Conservation (phyloP, 2,329 filamentous ascomycete genomes). For the Alternaria sp. region DNA sequence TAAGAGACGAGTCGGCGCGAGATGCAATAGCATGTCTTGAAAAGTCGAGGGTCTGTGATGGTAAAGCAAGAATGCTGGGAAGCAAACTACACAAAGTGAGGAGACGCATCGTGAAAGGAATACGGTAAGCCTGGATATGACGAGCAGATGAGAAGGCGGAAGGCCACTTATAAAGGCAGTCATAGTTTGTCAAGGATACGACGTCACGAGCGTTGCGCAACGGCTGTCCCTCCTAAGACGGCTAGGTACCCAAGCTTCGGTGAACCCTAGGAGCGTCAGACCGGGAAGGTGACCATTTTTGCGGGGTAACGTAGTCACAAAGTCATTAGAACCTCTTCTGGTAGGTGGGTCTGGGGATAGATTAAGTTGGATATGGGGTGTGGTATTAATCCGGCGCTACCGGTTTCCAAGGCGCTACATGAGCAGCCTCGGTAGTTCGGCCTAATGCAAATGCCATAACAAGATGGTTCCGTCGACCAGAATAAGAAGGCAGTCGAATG, state of each 20-base stretch:
- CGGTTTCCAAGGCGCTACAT: background rate
- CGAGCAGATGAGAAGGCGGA: background rate
- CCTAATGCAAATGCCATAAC: background rate
- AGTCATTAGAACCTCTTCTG: background rate
- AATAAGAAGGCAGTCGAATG: background rate
- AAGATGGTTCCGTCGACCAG: background rate
- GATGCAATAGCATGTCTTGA: constrained; percentile 19
- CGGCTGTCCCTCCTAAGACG: background rate
- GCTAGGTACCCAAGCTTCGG: background rate
- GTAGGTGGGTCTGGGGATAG: constrained; percentile 10
- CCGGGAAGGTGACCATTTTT: background rate
- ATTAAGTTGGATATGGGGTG: constrained; percentile 10
- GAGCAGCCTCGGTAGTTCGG: constrained; percentile 11
- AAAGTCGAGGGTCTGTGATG: constrained; percentile 30
- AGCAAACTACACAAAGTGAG: constrained; percentile 11
- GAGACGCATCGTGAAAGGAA: constrained; percentile 20
- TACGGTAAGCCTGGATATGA: background rate
- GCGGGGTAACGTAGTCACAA: background rate
- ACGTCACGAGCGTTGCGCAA: background rate
- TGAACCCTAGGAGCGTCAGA: background rate
- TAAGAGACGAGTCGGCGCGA: constrained; percentile 48
- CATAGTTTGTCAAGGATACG: background rate
- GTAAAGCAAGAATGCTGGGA: constrained; percentile 18
- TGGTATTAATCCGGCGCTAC: constrained; percentile 10
- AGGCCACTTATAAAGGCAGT: background rate